Percentiles rank a stretch among this genome's conserved stretches.
Evolutionary conservation across 768 basidiomycete species (phyloP).

Genomic region (Lactarius indigo): DNA sequence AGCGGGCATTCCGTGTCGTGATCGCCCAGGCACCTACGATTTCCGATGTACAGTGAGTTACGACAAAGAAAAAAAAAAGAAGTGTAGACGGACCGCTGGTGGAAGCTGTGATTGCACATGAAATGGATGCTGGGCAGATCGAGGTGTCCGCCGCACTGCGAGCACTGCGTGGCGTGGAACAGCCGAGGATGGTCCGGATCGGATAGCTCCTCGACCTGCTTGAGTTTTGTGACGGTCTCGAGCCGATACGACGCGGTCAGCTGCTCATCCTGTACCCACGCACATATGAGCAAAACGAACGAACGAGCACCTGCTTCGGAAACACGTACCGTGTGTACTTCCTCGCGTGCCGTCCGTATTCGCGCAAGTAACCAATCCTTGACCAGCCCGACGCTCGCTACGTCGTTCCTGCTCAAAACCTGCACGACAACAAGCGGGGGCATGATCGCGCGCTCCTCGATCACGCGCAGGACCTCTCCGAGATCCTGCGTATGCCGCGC

Average conservation of each 20-base stretch:
- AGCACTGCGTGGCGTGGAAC: constrained; percentile 93
- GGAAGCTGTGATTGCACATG: constrained; percentile 98
- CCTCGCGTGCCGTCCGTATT: constrained; percentile 66
- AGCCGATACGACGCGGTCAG: constrained; percentile 84
- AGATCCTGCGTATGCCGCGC: constrained; percentile 69
- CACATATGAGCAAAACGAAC: neutral
- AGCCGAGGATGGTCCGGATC: constrained; percentile 78
- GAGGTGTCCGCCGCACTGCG: constrained; percentile 82
- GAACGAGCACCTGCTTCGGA: too few species aligned
- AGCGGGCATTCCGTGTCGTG: constrained; percentile 87
- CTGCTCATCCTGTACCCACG: constrained; percentile 64
- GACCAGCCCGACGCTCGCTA: constrained; percentile 87
- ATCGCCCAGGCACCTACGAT: constrained; percentile 76
- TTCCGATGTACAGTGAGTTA: neutral
- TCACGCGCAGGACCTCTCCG: constrained; percentile 62
- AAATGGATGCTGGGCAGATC: constrained; percentile 94
- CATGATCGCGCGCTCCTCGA: constrained; percentile 80
- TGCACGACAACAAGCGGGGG: constrained; percentile 89
- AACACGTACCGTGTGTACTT: constrained; percentile 67
- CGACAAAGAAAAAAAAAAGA: neutral
- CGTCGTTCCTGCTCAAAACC: constrained; percentile 81
- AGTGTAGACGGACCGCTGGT: constrained; percentile 63
- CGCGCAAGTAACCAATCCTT: constrained; percentile 86
- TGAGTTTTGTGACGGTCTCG: constrained; percentile 77
- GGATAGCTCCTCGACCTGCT: constrained; percentile 76